phyloP scores from a whole-genome alignment of 225 moss, liverwort and hornwort species.

The Sphagnum contortum region DNA sequence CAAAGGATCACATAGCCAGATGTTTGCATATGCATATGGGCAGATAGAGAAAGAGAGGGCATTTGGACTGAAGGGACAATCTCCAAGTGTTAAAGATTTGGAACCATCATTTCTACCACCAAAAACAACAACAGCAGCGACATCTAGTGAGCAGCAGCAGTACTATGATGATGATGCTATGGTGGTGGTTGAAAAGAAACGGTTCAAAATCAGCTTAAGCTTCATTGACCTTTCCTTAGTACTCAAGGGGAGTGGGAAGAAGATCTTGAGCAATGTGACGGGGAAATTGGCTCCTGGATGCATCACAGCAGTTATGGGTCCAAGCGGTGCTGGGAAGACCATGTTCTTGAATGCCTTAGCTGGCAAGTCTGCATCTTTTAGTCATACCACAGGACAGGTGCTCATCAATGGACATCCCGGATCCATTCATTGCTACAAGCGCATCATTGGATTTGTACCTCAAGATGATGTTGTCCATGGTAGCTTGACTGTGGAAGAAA shows the following conservation, averaged over 20 bases:
- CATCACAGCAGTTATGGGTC: conserved; percentile 94
- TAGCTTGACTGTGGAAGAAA: conserved; percentile 82
- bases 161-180: conserved; percentile 3
- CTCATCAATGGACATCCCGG: conserved; percentile 75
- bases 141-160: too few species aligned
- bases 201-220: conserved; percentile 56
- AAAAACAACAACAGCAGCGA: too few species aligned
- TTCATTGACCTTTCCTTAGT: conserved; percentile 67
- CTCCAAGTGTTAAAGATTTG: conserved; percentile 5
- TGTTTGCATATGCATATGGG: conserved; percentile 84
- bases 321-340: conserved; percentile 90
- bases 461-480: conserved; percentile 99
- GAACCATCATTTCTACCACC: conserved; percentile 12
- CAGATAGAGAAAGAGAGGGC: conserved; percentile 85
- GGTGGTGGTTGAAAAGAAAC: conserved; percentile 19
- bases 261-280: conserved; percentile 67
- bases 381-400: conserved; percentile 53
- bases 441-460: conserved; percentile 87
- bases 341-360: conserved; percentile 87
- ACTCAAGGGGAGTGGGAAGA: conserved; percentile 62
- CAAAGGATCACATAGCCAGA: conserved; percentile 53
- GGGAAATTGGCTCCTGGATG: conserved; percentile 68
- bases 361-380: conserved; percentile 58
- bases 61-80: conserved; percentile 16
- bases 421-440: conserved; percentile 64